These are phyloP conservation scores for Scolecobasidium constrictum DNA, from an alignment of 2,329 filamentous ascomycete genomes.

Conservation along the genomic window DNA sequence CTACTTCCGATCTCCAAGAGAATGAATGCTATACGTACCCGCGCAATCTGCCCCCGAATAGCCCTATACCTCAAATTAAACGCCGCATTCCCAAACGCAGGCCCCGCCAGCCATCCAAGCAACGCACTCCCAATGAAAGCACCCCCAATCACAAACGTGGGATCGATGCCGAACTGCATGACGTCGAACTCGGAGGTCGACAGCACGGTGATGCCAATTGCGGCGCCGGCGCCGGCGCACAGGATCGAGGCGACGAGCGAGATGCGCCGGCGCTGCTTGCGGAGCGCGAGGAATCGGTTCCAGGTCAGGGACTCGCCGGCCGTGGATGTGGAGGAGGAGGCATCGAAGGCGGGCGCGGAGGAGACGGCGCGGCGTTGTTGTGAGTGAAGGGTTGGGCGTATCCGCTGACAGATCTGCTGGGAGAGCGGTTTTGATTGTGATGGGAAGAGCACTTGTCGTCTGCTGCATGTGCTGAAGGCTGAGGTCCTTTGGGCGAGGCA, in stretches of 20 bases:
- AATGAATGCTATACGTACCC: conserved; percentile 35
- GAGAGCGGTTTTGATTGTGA: neutral
- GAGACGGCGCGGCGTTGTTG: neutral
- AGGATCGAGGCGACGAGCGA: conserved; percentile 67
- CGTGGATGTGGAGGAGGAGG: neutral
- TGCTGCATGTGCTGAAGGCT: neutral
- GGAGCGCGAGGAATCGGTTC: conserved; percentile 87
- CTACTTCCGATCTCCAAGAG: neutral
- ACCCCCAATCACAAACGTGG: conserved; percentile 73
- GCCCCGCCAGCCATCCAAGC: conserved; percentile 84
- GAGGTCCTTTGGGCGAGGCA: neutral
- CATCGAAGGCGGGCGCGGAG: neutral
- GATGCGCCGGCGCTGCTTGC: conserved; percentile 73
- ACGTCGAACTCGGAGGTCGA: conserved; percentile 59
- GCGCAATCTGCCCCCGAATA: conserved; percentile 60
- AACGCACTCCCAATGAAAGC: conserved; percentile 65
- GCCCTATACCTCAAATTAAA: conserved; percentile 69
- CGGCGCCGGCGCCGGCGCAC: conserved; percentile 51
- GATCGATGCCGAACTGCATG: conserved; percentile 69
- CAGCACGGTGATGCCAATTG: conserved; percentile 31
- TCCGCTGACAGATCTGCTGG: neutral
- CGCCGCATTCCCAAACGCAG: conserved; percentile 65
- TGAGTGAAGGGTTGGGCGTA: neutral
- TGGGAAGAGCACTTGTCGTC: neutral
- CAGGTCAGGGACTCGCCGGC: conserved; percentile 44